Evolutionary conservation across 2,329 filamentous ascomycete genomes (phyloP), one percentile per base, ranked within the genome.

Genomic region (Phialophora macrospora): DNA sequence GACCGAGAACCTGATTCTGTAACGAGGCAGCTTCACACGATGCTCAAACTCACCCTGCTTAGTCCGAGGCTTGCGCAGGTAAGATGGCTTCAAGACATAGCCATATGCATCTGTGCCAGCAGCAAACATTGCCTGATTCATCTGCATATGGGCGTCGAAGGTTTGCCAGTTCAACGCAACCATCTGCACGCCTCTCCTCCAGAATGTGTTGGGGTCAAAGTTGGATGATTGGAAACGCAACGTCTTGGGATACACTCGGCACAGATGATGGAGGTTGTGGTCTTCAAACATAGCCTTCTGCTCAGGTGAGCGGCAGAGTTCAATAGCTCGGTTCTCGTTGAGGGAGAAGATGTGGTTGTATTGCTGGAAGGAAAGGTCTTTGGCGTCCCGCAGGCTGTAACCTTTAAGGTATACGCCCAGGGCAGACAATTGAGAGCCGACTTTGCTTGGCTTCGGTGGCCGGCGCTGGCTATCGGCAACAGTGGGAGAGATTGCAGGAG

Each of bases 101-200:
- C 95, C 95, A 2, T 91, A 91, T 63, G 88, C 87, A 78, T 97
- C 95, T 12, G 86, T 89, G 51, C 92, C 92, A 64, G 92, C 91
- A 55, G 93, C 90, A 75, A 97, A 99, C 95, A 99, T 98, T 74
- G 95, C 95, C 72, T 95, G 91, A 76, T 98, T 98, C 77, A 98
- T 85, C 75, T 98, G 94, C 86, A 97, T 95, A 54, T 93, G 92
- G 20, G 96, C 84, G 75, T 98, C 95, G 74, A 96, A 97, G 0
- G 93, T 98, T 79, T 99, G 95, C 94, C 95, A 98, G 79, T 99
- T 99, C 68, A 98, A 83, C 0, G 95, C 95, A 14, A 91, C 93
- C 94, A 99, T 98, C 79, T 99, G 95, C 20, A 97, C 95, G 34
- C 95, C 95, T 51, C 92, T 89, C 59, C 94, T 89, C 95, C 95